These are phyloP conservation scores for Alternaria conjuncta DNA, from an alignment of 2,329 filamentous ascomycete genomes.

Conservation along the genomic window DNA sequence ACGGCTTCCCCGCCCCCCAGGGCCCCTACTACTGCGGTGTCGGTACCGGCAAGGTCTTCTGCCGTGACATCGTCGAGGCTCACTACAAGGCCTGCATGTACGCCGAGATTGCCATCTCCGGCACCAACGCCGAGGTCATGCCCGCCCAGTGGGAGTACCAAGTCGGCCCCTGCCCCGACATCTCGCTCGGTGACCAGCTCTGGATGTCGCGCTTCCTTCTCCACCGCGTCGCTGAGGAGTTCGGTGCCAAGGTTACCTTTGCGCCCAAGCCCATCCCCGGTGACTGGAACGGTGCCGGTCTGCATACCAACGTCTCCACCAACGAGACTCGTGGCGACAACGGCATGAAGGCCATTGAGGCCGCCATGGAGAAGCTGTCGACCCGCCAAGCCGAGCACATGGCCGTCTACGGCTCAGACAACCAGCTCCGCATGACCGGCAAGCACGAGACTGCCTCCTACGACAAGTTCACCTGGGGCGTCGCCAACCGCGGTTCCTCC, in stretches of 20 bases:
- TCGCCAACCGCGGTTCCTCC: slow-evolving; percentile 93
- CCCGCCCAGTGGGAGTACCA: slow-evolving; percentile 98
- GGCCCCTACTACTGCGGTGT: slow-evolving; percentile 99
- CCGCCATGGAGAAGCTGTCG: slow-evolving; percentile 66
- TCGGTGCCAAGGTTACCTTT: slow-evolving; percentile 93
- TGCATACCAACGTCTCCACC: slow-evolving; percentile 94
- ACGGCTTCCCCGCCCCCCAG: slow-evolving; percentile 89
- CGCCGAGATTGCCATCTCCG: slow-evolving; percentile 89
- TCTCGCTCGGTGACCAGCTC: slow-evolving; percentile 91
- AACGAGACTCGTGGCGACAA: slow-evolving; percentile 87
- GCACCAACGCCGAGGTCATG: slow-evolving; percentile 99
- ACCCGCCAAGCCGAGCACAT: slow-evolving; percentile 66
- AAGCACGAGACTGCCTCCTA: slow-evolving; percentile 93
- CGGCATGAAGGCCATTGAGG: slow-evolving; percentile 93
- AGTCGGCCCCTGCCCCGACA: slow-evolving; percentile 87
- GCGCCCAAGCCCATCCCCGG: slow-evolving; percentile 94
- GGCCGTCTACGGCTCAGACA: slow-evolving; percentile 93
- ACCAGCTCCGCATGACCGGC: slow-evolving; percentile 91
- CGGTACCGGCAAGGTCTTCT: slow-evolving; percentile 94
- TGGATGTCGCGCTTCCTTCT: slow-evolving; percentile 93
- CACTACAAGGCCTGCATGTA: slow-evolving; percentile 92
- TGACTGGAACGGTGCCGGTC: slow-evolving; percentile 95
- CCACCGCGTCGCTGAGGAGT: slow-evolving; percentile 91
- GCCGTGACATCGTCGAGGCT: slow-evolving; percentile 95
- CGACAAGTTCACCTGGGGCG: slow-evolving; percentile 90